These are phyloP conservation scores for Cladosporium phlei DNA, from an alignment of 2,329 filamentous ascomycete species.

Conservation along the genomic window DNA sequence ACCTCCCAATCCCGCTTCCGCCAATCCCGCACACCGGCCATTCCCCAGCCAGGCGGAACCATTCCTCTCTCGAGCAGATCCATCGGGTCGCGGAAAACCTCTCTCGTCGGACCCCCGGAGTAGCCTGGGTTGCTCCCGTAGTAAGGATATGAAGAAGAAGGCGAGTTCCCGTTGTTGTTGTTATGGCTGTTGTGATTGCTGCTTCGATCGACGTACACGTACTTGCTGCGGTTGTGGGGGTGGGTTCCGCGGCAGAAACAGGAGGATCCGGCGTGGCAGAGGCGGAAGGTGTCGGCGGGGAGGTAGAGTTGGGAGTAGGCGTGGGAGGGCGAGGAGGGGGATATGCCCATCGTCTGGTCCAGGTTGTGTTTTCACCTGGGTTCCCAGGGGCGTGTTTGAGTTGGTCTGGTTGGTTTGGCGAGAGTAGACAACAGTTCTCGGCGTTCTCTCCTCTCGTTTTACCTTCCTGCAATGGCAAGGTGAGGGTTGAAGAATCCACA, in stretches of 20 bases:
- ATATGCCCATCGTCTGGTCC: conserved; percentile 25
- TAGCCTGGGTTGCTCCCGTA: too few species aligned
- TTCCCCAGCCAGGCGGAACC: conserved; percentile 17
- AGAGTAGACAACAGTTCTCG: too few species aligned
- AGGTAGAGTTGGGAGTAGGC: conserved; percentile 21
- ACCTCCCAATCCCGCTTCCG: conserved; percentile 25
- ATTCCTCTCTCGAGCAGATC: conserved; percentile 20
- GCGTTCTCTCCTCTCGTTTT: too few species aligned
- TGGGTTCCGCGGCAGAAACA: conserved; percentile 22
- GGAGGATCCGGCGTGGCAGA: conserved; percentile 18
- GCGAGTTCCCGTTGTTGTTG: neutral
- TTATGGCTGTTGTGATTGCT: conserved; percentile 9
- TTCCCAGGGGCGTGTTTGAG: too few species aligned
- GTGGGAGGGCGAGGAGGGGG: conserved; percentile 19
- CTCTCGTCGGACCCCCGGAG: conserved; percentile 18
- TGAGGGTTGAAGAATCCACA: too few species aligned
- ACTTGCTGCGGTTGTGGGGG: conserved; percentile 17
- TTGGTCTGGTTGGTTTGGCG: too few species aligned
- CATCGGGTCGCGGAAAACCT: conserved; percentile 23
- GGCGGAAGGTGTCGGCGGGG: conserved; percentile 23
- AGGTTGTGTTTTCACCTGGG: too few species aligned
- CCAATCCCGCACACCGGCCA: conserved; percentile 18
- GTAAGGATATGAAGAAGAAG: neutral
- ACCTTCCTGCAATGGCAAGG: too few species aligned
- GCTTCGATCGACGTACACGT: conserved; percentile 25